Percentiles rank a stretch among this genome's conserved stretches.
phyloP scores from a whole-genome alignment of 2,329 filamentous ascomycete species.

The Paradendryphiella salina region DNA sequence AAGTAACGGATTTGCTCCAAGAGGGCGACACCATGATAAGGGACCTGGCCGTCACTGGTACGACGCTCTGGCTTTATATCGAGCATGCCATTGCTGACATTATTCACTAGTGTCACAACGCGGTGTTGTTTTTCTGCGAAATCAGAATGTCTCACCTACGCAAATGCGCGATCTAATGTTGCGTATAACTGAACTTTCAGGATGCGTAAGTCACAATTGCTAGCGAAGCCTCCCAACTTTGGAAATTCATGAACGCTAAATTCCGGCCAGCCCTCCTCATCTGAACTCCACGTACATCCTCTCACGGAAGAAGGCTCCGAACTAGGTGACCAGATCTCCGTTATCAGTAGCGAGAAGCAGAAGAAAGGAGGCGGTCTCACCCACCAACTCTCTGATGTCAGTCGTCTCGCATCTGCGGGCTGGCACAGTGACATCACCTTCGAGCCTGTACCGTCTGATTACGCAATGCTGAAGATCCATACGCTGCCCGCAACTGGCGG shows the following conservation, averaged over 20 bases:
- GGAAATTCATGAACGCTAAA: conserved; percentile 5
- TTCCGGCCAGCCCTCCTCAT: conserved; percentile 28
- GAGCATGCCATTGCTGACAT: background rate
- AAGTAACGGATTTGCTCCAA: conserved; percentile 38
- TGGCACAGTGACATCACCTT: conserved; percentile 59
- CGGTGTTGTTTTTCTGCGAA: conserved; percentile 71
- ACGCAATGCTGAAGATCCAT: conserved; percentile 44
- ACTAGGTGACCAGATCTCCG: conserved; percentile 46
- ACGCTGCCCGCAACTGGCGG: conserved; percentile 42
- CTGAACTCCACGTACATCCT: conserved; percentile 35
- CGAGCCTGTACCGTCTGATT: conserved; percentile 49
- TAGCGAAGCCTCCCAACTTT: conserved; percentile 12
- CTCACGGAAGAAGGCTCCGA: conserved; percentile 54
- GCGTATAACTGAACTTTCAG: conserved; percentile 62
- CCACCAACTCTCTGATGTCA: conserved; percentile 51
- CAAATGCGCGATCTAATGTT: conserved; percentile 67
- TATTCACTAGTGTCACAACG: conserved; percentile 62
- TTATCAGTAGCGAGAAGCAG: conserved; percentile 46
- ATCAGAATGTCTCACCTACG: conserved; percentile 60
- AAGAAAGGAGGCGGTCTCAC: conserved; percentile 36
- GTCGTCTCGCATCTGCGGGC: conserved; percentile 48
- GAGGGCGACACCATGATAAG: conserved; percentile 44
- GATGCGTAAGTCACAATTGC: conserved; percentile 54
- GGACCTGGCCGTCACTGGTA: conserved; percentile 62
- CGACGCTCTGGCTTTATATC: background rate